A percentile compares a stretch with the other conserved stretches of the same genome.
phyloP scores from a whole-genome alignment of 805 yeast species.

The Phaffomyces antillensis region DNA sequence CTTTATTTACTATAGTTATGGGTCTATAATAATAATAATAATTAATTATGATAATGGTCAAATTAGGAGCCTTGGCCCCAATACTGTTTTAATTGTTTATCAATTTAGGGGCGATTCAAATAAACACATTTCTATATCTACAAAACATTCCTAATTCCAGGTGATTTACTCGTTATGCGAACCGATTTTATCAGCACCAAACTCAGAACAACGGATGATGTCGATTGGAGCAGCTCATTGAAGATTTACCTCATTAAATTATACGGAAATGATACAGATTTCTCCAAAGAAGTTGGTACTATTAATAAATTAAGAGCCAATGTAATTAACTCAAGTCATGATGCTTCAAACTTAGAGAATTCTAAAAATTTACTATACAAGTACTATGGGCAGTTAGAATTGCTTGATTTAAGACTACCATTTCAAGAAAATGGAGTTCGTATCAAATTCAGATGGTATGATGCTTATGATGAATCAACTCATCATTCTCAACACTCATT shows the following conservation, averaged over 20 bases:
- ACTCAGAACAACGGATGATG: slow-evolving; percentile 41
- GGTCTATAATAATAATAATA: too few relatives aligned
- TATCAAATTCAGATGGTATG: slow-evolving; percentile 71
- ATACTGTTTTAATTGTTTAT: too few relatives aligned
- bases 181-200: slow-evolving; percentile 17
- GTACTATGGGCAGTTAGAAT: slow-evolving; percentile 78
- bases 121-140: neutral
- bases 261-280: slow-evolving; percentile 58
- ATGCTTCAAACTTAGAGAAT: slow-evolving; percentile 31
- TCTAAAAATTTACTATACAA: slow-evolving; percentile 52
- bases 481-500: slow-evolving; percentile 65
- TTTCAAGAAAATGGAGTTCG: slow-evolving; percentile 46
- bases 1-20: too few relatives aligned
- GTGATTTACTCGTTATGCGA: neutral
- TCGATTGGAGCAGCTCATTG: slow-evolving; percentile 63
- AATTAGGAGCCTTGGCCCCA: too few relatives aligned
- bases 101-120: neutral
- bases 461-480: slow-evolving; percentile 49
- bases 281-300: slow-evolving; percentile 44
- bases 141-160: too few relatives aligned
- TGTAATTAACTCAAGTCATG: slow-evolving; percentile 39
- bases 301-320: slow-evolving; percentile 58
- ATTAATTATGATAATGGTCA: too few relatives aligned
- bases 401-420: slow-evolving; percentile 72
- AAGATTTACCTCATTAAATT: slow-evolving; percentile 47